These are phyloP conservation scores for Cenchrus purpureus DNA, from an alignment of 176 grass and related monocot genomes.

Conservation along the genomic window DNA sequence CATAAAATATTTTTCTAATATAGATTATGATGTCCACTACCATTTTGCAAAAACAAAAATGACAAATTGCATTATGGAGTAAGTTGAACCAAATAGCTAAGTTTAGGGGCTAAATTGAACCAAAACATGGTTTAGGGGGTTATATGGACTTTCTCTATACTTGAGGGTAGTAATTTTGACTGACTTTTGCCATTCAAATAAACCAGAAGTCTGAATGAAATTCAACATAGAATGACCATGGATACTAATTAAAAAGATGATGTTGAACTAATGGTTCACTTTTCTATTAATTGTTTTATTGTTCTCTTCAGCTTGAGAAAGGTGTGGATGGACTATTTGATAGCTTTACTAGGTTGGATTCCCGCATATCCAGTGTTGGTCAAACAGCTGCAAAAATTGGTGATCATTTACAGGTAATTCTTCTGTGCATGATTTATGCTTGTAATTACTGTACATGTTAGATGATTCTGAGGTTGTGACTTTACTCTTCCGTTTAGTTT, in stretches of 20 bases:
- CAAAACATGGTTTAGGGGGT: too few relatives aligned
- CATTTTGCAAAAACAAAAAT: too few relatives aligned
- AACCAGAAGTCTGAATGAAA: neutral
- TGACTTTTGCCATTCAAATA: too few relatives aligned
- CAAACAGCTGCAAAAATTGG: conserved; percentile 99
- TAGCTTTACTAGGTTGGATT: conserved; percentile 94
- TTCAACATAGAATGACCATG: conserved; percentile 15
- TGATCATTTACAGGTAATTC: conserved; percentile 95
- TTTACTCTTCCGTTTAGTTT: conserved; percentile 30
- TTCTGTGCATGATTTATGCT: conserved; percentile 29
- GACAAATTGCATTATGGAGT: too few relatives aligned
- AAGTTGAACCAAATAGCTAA: too few relatives aligned
- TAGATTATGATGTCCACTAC: too few relatives aligned
- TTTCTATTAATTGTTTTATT: conserved; percentile 42
- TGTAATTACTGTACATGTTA: conserved; percentile 28
- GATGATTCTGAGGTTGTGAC: conserved; percentile 27
- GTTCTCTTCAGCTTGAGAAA: conserved; percentile 83
- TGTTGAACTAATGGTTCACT: conserved; percentile 12
- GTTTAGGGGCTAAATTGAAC: too few relatives aligned
- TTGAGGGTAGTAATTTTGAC: too few relatives aligned
- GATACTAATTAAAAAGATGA: conserved; percentile 4
- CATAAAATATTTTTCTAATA: too few relatives aligned
- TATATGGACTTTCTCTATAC: too few relatives aligned
- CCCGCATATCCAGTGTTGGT: conserved; percentile 97
- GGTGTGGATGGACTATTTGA: conserved; percentile 97